Conservation (phyloP, 2,329 filamentous ascomycete genomes). For the Kalmusia sp. region DNA sequence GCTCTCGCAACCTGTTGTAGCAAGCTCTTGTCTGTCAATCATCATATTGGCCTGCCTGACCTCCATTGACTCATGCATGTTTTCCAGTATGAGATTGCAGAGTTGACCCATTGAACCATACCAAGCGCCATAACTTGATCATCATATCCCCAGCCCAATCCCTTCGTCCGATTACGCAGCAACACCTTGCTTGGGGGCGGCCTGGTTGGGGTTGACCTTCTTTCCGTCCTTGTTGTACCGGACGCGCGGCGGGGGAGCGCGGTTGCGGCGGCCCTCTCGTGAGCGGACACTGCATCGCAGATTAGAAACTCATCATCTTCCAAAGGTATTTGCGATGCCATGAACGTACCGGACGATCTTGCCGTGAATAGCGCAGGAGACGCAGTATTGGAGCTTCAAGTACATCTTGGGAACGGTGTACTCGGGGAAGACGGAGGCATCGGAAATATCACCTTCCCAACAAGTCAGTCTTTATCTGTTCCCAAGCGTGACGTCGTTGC, state of each 20-base stretch:
- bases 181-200: conserved; percentile 65
- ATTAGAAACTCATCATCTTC: too few relatives aligned
- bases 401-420: conserved; percentile 99
- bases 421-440: conserved; percentile 98
- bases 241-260: conserved; percentile 94
- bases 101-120: conserved; percentile 43
- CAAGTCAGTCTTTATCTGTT: conserved; percentile 28
- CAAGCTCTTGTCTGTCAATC: conserved; percentile 40
- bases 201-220: conserved; percentile 94
- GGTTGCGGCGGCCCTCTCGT: conserved; percentile 95
- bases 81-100: conserved; percentile 44
- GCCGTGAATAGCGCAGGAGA: conserved; percentile 99
- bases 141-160: conserved; percentile 18
- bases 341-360: conserved; percentile 98
- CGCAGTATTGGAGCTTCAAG: conserved; percentile 99
- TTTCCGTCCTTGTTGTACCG: conserved; percentile 99
- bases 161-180: conserved; percentile 31
- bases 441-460: conserved; percentile 94
- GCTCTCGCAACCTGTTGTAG: conserved; percentile 33
- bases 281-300: conserved; percentile 82
- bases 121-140: conserved; percentile 45
- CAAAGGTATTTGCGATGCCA: too few relatives aligned
- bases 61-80: conserved; percentile 44
- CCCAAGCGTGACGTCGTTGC: conserved; percentile 16
- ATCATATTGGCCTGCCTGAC: conserved; percentile 38